These are phyloP conservation scores for Loxodes magnus DNA, from an alignment of 73 alveolate species.

Conservation along the genomic window DNA sequence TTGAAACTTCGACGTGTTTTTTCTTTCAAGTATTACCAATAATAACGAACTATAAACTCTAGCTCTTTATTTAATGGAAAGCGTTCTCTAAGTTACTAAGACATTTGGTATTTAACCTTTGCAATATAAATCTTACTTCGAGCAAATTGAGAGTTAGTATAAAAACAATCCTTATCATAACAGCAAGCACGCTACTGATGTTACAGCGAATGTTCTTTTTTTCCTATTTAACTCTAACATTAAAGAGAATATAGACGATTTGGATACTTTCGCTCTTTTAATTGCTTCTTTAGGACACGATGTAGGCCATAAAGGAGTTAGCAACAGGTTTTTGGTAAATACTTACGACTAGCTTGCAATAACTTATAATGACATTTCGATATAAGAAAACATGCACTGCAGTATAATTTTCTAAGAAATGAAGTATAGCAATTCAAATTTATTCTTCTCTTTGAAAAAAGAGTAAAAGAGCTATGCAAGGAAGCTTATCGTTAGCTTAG, in stretches of 20 bases:
- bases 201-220: neutral
- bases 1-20: neutral
- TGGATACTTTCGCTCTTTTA: slow-evolving; percentile 26
- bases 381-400: slow-evolving; percentile 43
- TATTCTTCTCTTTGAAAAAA: slow-evolving; percentile 19
- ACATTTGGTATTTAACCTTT: neutral
- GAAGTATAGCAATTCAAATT: slow-evolving; percentile 21
- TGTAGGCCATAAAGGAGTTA: slow-evolving; percentile 33
- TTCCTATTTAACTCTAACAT: neutral
- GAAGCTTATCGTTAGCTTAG: slow-evolving; percentile 33
- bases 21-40: neutral
- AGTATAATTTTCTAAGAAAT: slow-evolving; percentile 34
- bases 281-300: slow-evolving; percentile 41
- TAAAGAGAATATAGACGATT: neutral
- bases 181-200: neutral
- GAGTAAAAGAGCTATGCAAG: slow-evolving; percentile 24
- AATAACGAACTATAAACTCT: neutral
- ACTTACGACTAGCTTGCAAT: slow-evolving; percentile 27
- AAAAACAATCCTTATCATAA: neutral
- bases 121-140: neutral
- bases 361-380: slow-evolving; percentile 38
- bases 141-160: neutral
- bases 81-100: neutral
- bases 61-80: neutral
- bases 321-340: slow-evolving; percentile 27